A percentile compares a stretch with the other conserved stretches of the same genome.
Evolutionary conservation across 2,329 filamentous ascomycete species (phyloP).

Genomic region (Erysiphe neolycopersici): DNA sequence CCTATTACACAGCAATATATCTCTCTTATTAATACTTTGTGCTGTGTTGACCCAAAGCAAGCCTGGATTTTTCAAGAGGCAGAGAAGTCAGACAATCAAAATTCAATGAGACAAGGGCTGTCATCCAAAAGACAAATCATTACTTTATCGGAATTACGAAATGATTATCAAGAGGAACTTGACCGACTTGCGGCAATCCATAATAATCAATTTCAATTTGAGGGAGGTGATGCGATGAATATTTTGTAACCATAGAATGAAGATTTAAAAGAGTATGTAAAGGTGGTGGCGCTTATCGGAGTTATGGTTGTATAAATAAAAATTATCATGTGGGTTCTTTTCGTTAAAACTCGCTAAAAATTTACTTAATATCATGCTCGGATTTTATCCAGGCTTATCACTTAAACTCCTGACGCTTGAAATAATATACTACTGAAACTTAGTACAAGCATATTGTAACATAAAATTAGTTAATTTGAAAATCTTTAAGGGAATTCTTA

Average conservation of each 20-base stretch:
- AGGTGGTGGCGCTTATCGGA: neutral
- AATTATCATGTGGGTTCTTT: neutral
- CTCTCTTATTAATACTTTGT: constrained; percentile 77
- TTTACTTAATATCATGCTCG: neutral
- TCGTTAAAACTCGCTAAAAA: neutral
- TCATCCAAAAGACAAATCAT: constrained; percentile 43
- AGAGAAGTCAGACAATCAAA: constrained; percentile 4
- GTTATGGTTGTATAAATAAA: neutral
- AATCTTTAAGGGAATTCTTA: neutral
- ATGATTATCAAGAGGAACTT: constrained; percentile 71
- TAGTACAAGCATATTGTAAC: no score
- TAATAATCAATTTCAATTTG: constrained; percentile 68
- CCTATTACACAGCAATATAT: constrained; percentile 51
- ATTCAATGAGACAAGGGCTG: constrained; percentile 1
- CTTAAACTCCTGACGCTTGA: neutral
- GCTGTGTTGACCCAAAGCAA: constrained; percentile 58
- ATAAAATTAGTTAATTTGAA: neutral
- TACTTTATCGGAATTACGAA: constrained; percentile 62
- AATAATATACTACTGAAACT: no score
- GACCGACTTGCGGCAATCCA: constrained; percentile 72
- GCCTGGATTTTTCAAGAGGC: constrained; percentile 38
- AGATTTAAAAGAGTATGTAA: neutral
- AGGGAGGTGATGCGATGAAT: constrained; percentile 18
- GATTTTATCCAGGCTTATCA: neutral
- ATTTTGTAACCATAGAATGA: constrained; percentile 10